These are phyloP conservation scores for Salvia hispanica DNA, from an alignment of 257 asterid species.

Conservation along the genomic window DNA sequence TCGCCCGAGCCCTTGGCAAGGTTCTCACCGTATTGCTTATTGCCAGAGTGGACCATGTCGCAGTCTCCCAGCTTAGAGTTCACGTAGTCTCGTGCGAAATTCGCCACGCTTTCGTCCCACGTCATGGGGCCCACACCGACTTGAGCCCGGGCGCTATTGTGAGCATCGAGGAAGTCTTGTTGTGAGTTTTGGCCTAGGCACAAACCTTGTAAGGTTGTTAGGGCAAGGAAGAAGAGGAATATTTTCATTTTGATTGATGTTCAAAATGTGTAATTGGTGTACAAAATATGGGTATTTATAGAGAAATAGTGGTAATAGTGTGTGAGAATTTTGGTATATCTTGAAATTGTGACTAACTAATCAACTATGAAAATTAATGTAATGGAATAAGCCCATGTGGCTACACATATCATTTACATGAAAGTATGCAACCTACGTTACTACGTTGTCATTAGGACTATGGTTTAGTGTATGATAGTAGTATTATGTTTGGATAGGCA, in stretches of 20 bases:
- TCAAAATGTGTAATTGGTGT: no score
- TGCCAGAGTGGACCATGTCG: constrained; percentile 40
- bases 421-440: no score
- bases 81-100: constrained; percentile 46
- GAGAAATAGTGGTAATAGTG: not conserved
- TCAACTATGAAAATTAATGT: no score
- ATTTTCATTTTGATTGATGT: not conserved
- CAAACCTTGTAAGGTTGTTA: not conserved
- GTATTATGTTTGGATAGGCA: no score
- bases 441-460: no score
- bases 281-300: not conserved
- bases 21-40: constrained; percentile 44
- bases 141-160: not conserved
- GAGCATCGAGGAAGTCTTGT: not conserved
- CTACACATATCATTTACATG: no score
- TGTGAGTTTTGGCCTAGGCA: not conserved
- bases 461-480: no score
- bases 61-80: constrained; percentile 38
- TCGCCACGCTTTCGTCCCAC: constrained; percentile 48
- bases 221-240: not conserved
- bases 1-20: constrained; percentile 35
- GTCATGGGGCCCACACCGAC: constrained; percentile 44
- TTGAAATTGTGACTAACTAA: no score
- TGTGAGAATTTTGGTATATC: not conserved
- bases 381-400: not conserved